A percentile compares a stretch with the other conserved stretches of the same genome.
Conservation (phyloP, 495 filamentous ascomycete species). For the Penicillium antarcticum region DNA sequence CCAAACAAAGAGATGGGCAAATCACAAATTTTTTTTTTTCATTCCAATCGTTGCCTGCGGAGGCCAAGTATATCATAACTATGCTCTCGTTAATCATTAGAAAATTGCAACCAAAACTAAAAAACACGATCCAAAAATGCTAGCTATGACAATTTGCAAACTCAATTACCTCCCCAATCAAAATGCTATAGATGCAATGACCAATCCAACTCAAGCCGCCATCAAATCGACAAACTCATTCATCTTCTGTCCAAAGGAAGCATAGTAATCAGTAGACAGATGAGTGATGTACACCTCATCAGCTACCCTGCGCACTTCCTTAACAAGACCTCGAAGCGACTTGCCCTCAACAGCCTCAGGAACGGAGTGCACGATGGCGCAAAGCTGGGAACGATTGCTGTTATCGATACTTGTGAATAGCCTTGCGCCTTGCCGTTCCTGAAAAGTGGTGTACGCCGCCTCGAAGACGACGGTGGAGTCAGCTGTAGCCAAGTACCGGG, state of each 20-base stretch:
- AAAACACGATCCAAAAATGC: neutral
- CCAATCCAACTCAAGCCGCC: constrained; percentile 20
- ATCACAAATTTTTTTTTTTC: neutral
- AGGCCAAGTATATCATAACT: neutral
- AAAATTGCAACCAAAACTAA: neutral
- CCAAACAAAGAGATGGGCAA: neutral
- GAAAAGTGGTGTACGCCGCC: constrained; percentile 41
- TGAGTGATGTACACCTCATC: constrained; percentile 47
- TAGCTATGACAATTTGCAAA: neutral
- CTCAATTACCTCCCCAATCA: neutral
- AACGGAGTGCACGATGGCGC: constrained; percentile 43
- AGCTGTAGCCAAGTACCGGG: constrained; percentile 38
- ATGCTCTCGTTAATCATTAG: neutral
- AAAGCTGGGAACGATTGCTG: constrained; percentile 32
- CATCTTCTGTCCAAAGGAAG: constrained; percentile 42
- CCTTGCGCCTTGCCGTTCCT: constrained; percentile 29
- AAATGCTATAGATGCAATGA: neutral
- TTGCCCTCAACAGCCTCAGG: constrained; percentile 30
- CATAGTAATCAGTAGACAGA: constrained; percentile 41
- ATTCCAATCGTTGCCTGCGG: neutral
- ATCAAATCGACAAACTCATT: constrained; percentile 40
- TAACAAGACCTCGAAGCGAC: constrained; percentile 31
- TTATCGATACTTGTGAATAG: constrained; percentile 32
- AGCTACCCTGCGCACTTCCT: constrained; percentile 32
- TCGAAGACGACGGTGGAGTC: constrained; percentile 48